A percentile compares a stretch with the other conserved stretches of the same genome.
Conservation (phyloP, 116 monocot genomes). For the Thalassia testudinum region DNA sequence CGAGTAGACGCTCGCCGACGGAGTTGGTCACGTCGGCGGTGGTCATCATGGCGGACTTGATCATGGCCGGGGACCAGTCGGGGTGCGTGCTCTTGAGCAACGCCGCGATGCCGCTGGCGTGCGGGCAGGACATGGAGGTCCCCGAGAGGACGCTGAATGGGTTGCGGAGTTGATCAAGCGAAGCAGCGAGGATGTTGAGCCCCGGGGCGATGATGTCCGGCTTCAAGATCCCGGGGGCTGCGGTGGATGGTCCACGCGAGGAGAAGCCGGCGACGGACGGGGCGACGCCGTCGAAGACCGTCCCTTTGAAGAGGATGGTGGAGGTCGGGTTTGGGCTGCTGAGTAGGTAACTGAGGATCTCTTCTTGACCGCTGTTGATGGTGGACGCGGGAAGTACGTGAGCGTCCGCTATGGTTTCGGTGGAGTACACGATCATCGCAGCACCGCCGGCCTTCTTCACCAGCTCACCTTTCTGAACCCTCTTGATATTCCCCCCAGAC, state of each 20-base stretch:
- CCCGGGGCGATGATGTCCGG: conserved; percentile 17
- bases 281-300: conserved; percentile 1
- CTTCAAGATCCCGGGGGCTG: conserved; percentile 9
- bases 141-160: conserved; percentile 60
- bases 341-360: conserved; percentile 2
- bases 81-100: conserved; percentile 39
- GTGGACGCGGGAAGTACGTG: background rate
- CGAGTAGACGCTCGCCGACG: conserved; percentile 39
- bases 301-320: conserved; percentile 6
- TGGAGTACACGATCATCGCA: background rate
- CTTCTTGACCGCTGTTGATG: background rate
- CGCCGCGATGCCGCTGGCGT: conserved; percentile 48
- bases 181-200: conserved; percentile 14
- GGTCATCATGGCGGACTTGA: conserved; percentile 68
- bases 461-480: background rate
- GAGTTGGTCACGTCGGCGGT: conserved; percentile 38
- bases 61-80: conserved; percentile 43
- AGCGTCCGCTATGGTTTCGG: background rate
- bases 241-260: conserved; percentile 8
- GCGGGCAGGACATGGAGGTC: conserved; percentile 75
- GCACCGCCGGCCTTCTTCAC: conserved; percentile 1
- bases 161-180: conserved; percentile 1
- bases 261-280: conserved; percentile 13
- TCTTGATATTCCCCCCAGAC: background rate
- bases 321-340: conserved; percentile 3